Conservation (phyloP, 768 basidiomycete species). For the Calocera viscosa region DNA sequence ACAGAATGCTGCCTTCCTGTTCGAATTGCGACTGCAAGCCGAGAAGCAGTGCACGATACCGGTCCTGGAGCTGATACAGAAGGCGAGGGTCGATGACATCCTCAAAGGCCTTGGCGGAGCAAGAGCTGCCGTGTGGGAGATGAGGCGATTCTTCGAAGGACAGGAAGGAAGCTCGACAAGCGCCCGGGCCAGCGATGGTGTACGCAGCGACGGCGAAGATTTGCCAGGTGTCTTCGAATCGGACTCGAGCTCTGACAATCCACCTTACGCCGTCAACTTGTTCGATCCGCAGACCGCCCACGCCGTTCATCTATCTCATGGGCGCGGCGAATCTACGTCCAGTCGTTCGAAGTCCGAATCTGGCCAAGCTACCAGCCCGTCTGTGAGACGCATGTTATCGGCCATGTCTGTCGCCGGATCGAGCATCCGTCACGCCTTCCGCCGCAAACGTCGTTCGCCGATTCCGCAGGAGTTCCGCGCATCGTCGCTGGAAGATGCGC, state of each 20-base stretch:
- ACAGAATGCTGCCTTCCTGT: not conserved
- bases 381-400: not conserved
- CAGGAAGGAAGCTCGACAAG: not conserved
- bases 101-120: not conserved
- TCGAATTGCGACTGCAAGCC: not conserved
- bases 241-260: not conserved
- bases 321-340: not conserved
- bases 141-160: slow-evolving; percentile 1
- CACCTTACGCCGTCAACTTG: not conserved
- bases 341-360: not conserved
- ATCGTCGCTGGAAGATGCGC: not conserved
- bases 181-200: not conserved
- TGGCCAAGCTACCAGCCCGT: not conserved
- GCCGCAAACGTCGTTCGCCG: not conserved
- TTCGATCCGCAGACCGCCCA: not conserved
- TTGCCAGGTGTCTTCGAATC: not conserved
- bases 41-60: not conserved
- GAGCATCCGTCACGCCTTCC: not conserved
- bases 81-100: not conserved
- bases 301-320: no score
- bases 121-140: not conserved
- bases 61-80: not conserved
- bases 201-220: not conserved
- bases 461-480: not conserved
- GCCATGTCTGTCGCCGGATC: not conserved